phyloP scores from a whole-genome alignment of 331 rosid genomes.

The Arachis monticola region DNA sequence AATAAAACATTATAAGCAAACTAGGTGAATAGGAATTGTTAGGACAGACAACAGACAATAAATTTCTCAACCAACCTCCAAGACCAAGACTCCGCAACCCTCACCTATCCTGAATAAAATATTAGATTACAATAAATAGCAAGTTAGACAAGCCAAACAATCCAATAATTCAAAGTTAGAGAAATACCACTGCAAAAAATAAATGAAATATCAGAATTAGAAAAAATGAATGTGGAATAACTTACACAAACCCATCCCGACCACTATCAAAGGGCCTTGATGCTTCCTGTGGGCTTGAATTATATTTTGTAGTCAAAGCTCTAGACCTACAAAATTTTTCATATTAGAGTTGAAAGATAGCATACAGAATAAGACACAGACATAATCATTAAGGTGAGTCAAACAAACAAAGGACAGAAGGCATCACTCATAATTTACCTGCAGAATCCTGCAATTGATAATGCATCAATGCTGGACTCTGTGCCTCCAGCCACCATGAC shows the following conservation, averaged over 20 bases:
- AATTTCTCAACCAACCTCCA: conserved; percentile 73
- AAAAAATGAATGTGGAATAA: conserved; percentile 31
- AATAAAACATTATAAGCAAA: conserved; percentile 34
- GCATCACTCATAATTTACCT: conserved; percentile 47
- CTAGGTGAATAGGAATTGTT: conserved; percentile 15
- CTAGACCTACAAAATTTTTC: conserved; percentile 66
- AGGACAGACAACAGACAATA: neutral
- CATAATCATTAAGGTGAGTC: conserved; percentile 10
- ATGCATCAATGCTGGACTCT: conserved; percentile 95
- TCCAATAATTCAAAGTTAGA: conserved; percentile 16
- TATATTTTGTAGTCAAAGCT: conserved; percentile 79
- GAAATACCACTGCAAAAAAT: conserved; percentile 25
- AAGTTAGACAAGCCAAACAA: conserved; percentile 28
- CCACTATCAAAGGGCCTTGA: conserved; percentile 87
- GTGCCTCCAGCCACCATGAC: conserved; percentile 98
- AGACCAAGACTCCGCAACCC: conserved; percentile 85
- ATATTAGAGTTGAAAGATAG: conserved; percentile 17
- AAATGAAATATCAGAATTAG: conserved; percentile 35
- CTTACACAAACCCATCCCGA: conserved; percentile 97
- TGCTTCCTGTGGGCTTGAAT: conserved; percentile 83
- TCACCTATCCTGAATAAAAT: conserved; percentile 78
- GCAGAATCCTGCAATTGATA: conserved; percentile 94
- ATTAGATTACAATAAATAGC: conserved; percentile 34
- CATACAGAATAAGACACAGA: conserved; percentile 2
- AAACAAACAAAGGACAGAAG: conserved; percentile 16